These are phyloP conservation scores for Metarhizium album DNA, from an alignment of 2,329 filamentous ascomycete genomes.

Conservation along the genomic window DNA sequence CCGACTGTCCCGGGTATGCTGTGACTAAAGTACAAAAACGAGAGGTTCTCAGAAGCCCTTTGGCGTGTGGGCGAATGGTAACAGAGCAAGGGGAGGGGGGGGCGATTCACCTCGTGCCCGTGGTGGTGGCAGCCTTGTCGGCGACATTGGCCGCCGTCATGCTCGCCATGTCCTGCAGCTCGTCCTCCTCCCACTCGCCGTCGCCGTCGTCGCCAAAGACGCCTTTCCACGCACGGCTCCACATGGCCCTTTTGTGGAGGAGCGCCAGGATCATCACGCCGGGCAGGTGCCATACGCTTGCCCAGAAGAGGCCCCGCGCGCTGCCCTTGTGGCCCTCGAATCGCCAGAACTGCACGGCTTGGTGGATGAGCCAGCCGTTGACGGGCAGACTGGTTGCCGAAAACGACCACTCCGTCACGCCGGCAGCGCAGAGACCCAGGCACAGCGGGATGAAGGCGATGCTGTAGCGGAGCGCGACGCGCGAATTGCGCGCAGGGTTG, in stretches of 20 bases:
- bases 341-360: constrained; percentile 74
- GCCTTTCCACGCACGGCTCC: constrained; percentile 68
- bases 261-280: constrained; percentile 83
- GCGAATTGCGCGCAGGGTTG: constrained; percentile 72
- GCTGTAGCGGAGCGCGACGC: constrained; percentile 82
- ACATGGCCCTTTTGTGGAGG: constrained; percentile 87
- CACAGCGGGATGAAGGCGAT: constrained; percentile 81
- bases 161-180: constrained; percentile 29
- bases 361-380: constrained; percentile 74
- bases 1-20: too few relatives aligned
- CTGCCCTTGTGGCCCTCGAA: constrained; percentile 67
- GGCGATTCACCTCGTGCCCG: not conserved
- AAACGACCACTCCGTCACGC: constrained; percentile 80
- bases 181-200: constrained; percentile 49
- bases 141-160: constrained; percentile 21
- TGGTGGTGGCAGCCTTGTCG: constrained; percentile 7
- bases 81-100: too few relatives aligned
- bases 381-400: constrained; percentile 68
- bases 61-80: too few relatives aligned
- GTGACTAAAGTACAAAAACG: too few relatives aligned
- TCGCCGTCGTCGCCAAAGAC: constrained; percentile 48
- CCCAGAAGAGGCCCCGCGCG: constrained; percentile 86
- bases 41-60: too few relatives aligned
- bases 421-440: constrained; percentile 62
- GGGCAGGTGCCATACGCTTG: constrained; percentile 92